Evolutionary conservation across 345 rosid genomes (phyloP), one percentile per base, ranked within the genome.

Genomic region (Gossypioides kirkii): DNA sequence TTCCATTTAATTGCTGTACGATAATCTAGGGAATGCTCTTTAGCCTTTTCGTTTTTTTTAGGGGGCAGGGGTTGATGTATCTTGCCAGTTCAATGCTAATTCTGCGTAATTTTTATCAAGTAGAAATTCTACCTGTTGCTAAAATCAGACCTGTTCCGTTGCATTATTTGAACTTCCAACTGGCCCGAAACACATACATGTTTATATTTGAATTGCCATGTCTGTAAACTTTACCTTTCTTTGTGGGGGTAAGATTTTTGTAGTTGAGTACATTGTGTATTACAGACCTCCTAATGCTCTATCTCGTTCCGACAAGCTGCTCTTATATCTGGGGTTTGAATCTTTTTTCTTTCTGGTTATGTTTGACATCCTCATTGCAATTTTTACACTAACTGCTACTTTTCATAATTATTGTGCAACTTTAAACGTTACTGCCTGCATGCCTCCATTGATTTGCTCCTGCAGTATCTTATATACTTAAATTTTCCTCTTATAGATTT

Each of bases 401-500:
- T 38, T 7, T 23, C 41, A 46, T 22, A 60, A 38, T 13, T 60
- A 26, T 28, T 16, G 11, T 46, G 16, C 22, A 42, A 47, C 13
- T 67, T 14, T 26, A 49, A 25, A 46, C 25, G 41, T 47, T 67
- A 23, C 7, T 47, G 28, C 42, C 20, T 46, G 22, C 16, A 43
- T 64, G 23, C 5, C 32, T 25, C 45, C 10, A 20, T 20, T 20
- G 32, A 12, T 47, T 47, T 46, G 14, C 8, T 12, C 55, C 8
- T n/a, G 56, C 10, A 52, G 22, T 52, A 20, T 13, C 3, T 17
- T n/a, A n/a, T 12, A 50, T 36, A 47, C 8, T 71, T 69, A 42
- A 61, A 10, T 18, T 32, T 64, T 55, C 59, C 53, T 56, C 28
- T 36, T 8, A 67, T 80, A 95, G 99, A 70, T 89, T 25, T 80